Conservation (phyloP, 2,329 filamentous ascomycete species). For the Diplodia scrobiculata region DNA sequence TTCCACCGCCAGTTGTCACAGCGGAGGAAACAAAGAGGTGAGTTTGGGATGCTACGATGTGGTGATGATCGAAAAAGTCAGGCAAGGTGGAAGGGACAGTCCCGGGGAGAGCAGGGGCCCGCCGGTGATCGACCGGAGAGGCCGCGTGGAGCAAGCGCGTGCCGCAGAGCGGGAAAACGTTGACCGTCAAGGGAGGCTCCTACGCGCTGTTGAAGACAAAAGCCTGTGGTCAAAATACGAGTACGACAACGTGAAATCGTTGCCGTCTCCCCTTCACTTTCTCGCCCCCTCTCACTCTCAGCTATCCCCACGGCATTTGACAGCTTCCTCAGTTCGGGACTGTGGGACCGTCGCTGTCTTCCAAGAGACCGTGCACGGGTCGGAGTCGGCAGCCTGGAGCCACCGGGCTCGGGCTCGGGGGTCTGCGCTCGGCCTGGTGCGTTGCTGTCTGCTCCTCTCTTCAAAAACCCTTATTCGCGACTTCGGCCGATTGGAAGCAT, state of each 20-base stretch:
- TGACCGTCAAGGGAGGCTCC: background rate
- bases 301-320: no score
- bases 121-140: conserved; percentile 8
- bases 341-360: no score
- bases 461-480: no score
- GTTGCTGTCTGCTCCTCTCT: no score
- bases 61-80: background rate
- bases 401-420: no score
- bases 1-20: background rate
- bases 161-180: background rate
- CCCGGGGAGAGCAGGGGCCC: background rate
- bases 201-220: background rate
- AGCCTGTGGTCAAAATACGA: background rate
- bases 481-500: background rate
- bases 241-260: background rate
- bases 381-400: no score
- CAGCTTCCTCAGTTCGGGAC: no score
- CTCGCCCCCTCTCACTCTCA: background rate
- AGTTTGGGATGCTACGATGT: background rate
- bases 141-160: background rate
- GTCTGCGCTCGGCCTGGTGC: no score
- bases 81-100: background rate
- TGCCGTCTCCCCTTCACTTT: background rate
- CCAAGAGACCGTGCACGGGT: background rate
- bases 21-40: no score